Conservation (phyloP, 2,329 filamentous ascomycete genomes). For the Reticulascus tulasneorum region DNA sequence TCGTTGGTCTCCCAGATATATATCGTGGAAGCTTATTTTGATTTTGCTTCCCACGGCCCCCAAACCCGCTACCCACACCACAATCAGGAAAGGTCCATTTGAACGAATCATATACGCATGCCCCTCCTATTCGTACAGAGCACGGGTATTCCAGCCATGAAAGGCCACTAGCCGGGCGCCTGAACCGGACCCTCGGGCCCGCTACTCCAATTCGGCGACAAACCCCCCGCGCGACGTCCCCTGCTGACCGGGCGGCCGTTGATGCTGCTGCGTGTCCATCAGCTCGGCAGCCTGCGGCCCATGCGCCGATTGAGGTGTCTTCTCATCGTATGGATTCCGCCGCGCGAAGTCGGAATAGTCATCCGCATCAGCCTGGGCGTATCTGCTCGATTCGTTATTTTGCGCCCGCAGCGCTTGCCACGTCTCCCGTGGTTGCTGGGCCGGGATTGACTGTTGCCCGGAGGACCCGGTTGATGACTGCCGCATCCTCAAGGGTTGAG, state of each 20-base stretch:
- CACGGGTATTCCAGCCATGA: no score
- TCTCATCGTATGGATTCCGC: constrained; percentile 1
- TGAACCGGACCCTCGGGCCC: no score
- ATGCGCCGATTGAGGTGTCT: not conserved
- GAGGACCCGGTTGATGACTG: constrained; percentile 1
- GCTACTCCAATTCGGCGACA: constrained; percentile 10
- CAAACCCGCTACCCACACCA: no score
- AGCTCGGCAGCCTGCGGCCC: not conserved
- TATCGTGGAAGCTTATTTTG: no score
- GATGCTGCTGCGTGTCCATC: not conserved
- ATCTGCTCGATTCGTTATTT: no score
- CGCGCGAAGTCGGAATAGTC: not conserved
- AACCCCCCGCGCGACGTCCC: constrained; percentile 2
- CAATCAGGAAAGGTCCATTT: no score
- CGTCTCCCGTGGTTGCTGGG: constrained; percentile 1
- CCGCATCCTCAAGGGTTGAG: constrained; percentile 7
- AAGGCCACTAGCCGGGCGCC: no score
- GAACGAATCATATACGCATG: no score
- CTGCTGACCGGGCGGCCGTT: not conserved
- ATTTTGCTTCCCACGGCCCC: no score
- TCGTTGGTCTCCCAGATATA: no score
- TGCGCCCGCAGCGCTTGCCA: constrained; percentile 5
- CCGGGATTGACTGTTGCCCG: no score
- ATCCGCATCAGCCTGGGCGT: not conserved
- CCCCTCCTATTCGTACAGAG: no score